Evolutionary conservation across 2,329 filamentous ascomycete species (phyloP).

Genomic region (Trichocomaceae sp.): DNA sequence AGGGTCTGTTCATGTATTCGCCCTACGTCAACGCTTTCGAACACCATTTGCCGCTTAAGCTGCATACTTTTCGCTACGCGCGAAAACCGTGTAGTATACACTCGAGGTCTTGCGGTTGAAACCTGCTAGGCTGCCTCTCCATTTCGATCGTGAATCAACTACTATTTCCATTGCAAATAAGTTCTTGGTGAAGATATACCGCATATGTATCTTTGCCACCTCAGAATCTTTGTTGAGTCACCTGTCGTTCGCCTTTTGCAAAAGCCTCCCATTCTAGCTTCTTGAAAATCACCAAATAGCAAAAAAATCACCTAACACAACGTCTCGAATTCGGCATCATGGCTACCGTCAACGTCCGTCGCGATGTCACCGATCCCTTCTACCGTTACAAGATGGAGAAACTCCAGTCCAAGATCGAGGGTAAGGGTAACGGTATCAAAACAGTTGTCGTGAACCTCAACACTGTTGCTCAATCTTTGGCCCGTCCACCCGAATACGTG

Average conservation of each 20-base stretch:
- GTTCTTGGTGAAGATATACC: slow-evolving; percentile 19
- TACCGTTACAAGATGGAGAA: slow-evolving; percentile 99
- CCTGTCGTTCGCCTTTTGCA: slow-evolving; percentile 29
- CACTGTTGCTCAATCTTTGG: slow-evolving; percentile 86
- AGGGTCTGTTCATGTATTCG: slow-evolving; percentile 93
- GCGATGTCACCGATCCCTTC: slow-evolving; percentile 96
- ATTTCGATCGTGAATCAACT: slow-evolving; percentile 24
- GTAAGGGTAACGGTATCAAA: slow-evolving; percentile 99
- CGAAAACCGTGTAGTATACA: slow-evolving; percentile 87
- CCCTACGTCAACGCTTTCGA: slow-evolving; percentile 89
- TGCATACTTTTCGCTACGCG: slow-evolving; percentile 94
- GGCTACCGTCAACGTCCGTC: slow-evolving; percentile 97
- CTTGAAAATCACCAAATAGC: slow-evolving; percentile 19
- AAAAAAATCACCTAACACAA: slow-evolving; percentile 23
- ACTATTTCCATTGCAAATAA: slow-evolving; percentile 16
- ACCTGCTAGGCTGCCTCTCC: slow-evolving; percentile 22
- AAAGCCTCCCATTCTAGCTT: slow-evolving; percentile 24
- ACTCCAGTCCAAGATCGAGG: slow-evolving; percentile 97
- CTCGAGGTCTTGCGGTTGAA: slow-evolving; percentile 89
- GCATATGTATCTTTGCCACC: slow-evolving; percentile 57
- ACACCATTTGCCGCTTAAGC: slow-evolving; percentile 89
- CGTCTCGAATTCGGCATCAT: slow-evolving; percentile 56
- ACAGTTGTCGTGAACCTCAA: slow-evolving; percentile 94
- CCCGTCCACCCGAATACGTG: slow-evolving; percentile 85
- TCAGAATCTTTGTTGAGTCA: slow-evolving; percentile 41